These are phyloP conservation scores for Ascodesmis nigricans DNA, from an alignment of 495 filamentous ascomycete genomes.

Conservation along the genomic window DNA sequence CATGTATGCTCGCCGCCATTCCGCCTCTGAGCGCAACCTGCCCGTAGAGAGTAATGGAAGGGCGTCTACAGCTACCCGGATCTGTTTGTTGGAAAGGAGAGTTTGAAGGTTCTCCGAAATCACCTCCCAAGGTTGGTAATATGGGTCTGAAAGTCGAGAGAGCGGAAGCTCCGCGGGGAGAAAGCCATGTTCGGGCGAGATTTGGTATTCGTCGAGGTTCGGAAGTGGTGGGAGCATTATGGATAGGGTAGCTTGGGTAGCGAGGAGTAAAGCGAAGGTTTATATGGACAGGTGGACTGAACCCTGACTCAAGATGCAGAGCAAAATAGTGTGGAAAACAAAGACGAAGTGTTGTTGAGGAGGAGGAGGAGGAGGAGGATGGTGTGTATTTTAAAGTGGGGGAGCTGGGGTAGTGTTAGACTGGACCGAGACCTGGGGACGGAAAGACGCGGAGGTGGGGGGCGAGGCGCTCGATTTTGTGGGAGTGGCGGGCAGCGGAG, in stretches of 20 bases:
- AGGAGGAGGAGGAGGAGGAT: too few species aligned
- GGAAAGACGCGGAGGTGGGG: too few species aligned
- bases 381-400: too few species aligned
- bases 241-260: not conserved
- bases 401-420: too few species aligned
- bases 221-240: slow-evolving; percentile 73
- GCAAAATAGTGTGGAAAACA: not conserved
- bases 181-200: slow-evolving; percentile 72
- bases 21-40: slow-evolving; percentile 53
- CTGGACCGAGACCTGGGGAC: too few species aligned
- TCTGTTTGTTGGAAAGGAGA: slow-evolving; percentile 58
- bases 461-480: too few species aligned
- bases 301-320: too few species aligned
- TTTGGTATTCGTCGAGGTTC: slow-evolving; percentile 56
- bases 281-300: too few species aligned
- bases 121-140: slow-evolving; percentile 85
- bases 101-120: slow-evolving; percentile 66
- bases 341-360: too few species aligned
- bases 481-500: too few species aligned
- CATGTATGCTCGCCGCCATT: slow-evolving; percentile 84
- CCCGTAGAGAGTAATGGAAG: slow-evolving; percentile 65
- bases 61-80: slow-evolving; percentile 51
- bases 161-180: slow-evolving; percentile 66
- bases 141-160: slow-evolving; percentile 55
- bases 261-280: not conserved